Conservation (phyloP, 192 early-diverging fungal species). For the Endogone sp. region DNA sequence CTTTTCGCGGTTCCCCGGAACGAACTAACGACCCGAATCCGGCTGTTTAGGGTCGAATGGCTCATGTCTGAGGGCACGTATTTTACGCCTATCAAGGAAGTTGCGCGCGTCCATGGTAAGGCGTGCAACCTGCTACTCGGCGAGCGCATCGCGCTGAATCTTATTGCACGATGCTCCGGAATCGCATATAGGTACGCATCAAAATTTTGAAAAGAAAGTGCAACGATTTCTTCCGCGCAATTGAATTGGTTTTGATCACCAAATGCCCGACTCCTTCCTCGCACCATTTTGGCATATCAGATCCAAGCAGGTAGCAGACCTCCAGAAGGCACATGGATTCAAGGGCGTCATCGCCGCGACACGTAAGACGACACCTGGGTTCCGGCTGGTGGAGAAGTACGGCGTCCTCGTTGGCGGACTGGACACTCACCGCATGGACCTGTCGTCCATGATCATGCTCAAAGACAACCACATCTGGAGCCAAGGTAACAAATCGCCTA, state of each 20-base stretch:
- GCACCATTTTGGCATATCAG: slow-evolving; percentile 11
- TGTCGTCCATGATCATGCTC: slow-evolving; percentile 98
- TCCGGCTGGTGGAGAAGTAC: slow-evolving; percentile 97
- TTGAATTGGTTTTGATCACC: too few species aligned
- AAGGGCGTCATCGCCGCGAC: slow-evolving; percentile 91
- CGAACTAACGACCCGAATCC: too few species aligned
- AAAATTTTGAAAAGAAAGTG: background rate
- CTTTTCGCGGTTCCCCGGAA: slow-evolving; percentile 7
- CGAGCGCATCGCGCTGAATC: slow-evolving; percentile 93
- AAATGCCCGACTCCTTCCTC: background rate
- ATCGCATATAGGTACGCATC: slow-evolving; percentile 70
- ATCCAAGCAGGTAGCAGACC: slow-evolving; percentile 42
- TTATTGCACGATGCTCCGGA: slow-evolving; percentile 90
- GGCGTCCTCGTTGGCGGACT: slow-evolving; percentile 95
- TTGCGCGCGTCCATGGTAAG: slow-evolving; percentile 80
- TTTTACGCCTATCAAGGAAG: slow-evolving; percentile 66
- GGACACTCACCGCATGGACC: slow-evolving; percentile 95
- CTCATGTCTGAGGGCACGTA: slow-evolving; percentile 70
- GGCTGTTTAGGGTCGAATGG: slow-evolving; percentile 85
- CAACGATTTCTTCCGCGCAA: too few species aligned
- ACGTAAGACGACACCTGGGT: slow-evolving; percentile 97
- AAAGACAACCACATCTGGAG: slow-evolving; percentile 99
- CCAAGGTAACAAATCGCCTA: slow-evolving; percentile 35
- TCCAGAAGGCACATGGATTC: slow-evolving; percentile 73
- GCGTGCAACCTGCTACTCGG: slow-evolving; percentile 85